Evolutionary conservation across 768 basidiomycete species (phyloP), one percentile per base, ranked within the genome.

Genomic region (Mycena alexandri): DNA sequence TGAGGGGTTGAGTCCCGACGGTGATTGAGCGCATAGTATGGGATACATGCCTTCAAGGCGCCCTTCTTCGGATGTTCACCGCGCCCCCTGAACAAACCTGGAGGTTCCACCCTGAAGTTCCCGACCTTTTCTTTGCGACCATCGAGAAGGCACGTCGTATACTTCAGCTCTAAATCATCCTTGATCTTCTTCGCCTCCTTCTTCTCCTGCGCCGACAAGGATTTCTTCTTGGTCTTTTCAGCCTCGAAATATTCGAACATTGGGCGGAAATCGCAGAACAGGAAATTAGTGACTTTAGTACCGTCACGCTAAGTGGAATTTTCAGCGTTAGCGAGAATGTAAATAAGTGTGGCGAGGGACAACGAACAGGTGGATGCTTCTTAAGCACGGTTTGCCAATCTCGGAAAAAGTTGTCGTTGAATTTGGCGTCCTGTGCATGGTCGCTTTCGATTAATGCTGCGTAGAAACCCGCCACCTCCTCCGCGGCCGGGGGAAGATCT

Each of bases 51-150:
- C 86, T 99, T 99, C 56, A 98, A 84, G 44, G 91, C 90, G 19
- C 98, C 98, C 78, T 98, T 99, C 86, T 93, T 96, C 0, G 98
- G 98, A 79, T 99, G 98, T 73, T 98, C 96, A 60, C 98, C 98
- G 70, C 98, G 96, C 68, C 98, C 98, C 78, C 98, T 84, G 81
- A 99, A 99, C 56, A 99, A 81, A n/a, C 97, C 96, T 29, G 98
- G 98, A 77, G 98, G 98, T 85, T 99, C 98, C 57, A 98, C 90
- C 71, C 96, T 87, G 85, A 99, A 99, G 81, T 99, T 99, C 43
- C 98, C 98, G 53, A 98, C 89, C 78, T 98, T 99, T 83, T 99
- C 98, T 81, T 95, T 97, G 59, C 96, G 90, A 14, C 97, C 97
- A 74, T 99, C 95, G 38, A 99, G 87, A n/a, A 90, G 75, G 79